Percentiles rank a stretch among this genome's conserved stretches.
These are phyloP conservation scores for Fusarium nygamai DNA, from an alignment of 2,329 filamentous ascomycete genomes.

Conservation along the genomic window DNA sequence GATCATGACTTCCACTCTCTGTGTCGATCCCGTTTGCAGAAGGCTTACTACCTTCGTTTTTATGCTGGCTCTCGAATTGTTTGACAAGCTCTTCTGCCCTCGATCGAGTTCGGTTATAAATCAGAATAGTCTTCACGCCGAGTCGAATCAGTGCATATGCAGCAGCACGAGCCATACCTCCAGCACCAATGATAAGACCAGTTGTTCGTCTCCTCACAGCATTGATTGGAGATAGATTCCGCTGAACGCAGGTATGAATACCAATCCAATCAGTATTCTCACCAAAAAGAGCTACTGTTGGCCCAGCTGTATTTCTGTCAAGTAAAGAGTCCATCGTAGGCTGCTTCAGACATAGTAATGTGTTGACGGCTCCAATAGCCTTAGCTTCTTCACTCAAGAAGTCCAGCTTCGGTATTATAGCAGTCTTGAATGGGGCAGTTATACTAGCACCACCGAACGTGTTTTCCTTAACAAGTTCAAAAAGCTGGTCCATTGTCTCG, in stretches of 20 bases:
- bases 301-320: neutral
- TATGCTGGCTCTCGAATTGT: neutral
- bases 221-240: conserved; percentile 4
- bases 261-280: conserved; percentile 9
- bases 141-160: neutral
- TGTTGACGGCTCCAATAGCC: conserved; percentile 8
- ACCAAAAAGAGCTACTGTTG: neutral
- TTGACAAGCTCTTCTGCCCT: neutral
- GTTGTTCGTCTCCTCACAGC: conserved; percentile 3
- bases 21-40: fast-evolving
- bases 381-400: conserved; percentile 3
- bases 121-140: neutral
- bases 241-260: neutral
- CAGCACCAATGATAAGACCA: neutral
- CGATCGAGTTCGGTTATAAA: neutral
- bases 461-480: neutral
- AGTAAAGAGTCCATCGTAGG: neutral
- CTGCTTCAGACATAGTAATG: neutral
- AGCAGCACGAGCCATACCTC: conserved; percentile 11
- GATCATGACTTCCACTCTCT: neutral
- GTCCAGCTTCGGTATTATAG: neutral
- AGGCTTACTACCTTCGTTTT: fast-evolving
- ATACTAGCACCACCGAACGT: neutral
- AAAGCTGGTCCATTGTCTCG: neutral
- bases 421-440: neutral